Evolutionary conservation across 129 eudicot genomes (phyloP), one percentile per base, ranked within the genome.

Genomic region (Lonicera japonica): DNA sequence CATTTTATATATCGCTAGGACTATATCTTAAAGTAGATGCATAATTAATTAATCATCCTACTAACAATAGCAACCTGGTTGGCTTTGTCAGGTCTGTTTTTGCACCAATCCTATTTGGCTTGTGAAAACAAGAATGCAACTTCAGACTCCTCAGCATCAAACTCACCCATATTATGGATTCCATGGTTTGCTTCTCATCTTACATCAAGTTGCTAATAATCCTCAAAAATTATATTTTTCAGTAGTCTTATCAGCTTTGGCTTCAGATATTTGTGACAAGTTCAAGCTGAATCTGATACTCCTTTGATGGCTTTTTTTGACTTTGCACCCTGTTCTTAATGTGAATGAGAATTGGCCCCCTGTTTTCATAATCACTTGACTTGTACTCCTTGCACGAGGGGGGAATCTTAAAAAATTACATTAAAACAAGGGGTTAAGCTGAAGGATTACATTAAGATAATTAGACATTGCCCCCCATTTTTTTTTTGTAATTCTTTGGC

Each of bases 71-170:
- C 56, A 61, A 16, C 3, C n/a, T 39, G 62, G 52, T 48, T 71
- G 56, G 6, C 29, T 54, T 11, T 77, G 65, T 46, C 80, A 88
- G 99, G 99, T 94, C 66, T 83, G 82, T 79, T 65, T 88, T 29
- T 77, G 89, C 71, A 94, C 99, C 70, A 94, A 94, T 79, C 99
- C 99, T 62, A 21, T 94, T 56, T 94, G 99, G 99, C 91, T 94
- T n/a, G 95, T 94, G 69, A 94, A 94, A 74, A 94, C 99, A 74
- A 86, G 99, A 73, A 83, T 94, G 74, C 99, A 94, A 61, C 95
- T 94, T 73, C 99, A 94, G 79, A 94, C 86, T 73, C 99, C 99
- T 77, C 95, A 77, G 73, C 72, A 75, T 68, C 91, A 81, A 29
- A 64, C 56, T 51, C 94, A 65, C 10, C 85, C 77, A 59, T 94